Evolutionary conservation across 768 basidiomycete species (phyloP).

Genomic region (Pisolithus albus): DNA sequence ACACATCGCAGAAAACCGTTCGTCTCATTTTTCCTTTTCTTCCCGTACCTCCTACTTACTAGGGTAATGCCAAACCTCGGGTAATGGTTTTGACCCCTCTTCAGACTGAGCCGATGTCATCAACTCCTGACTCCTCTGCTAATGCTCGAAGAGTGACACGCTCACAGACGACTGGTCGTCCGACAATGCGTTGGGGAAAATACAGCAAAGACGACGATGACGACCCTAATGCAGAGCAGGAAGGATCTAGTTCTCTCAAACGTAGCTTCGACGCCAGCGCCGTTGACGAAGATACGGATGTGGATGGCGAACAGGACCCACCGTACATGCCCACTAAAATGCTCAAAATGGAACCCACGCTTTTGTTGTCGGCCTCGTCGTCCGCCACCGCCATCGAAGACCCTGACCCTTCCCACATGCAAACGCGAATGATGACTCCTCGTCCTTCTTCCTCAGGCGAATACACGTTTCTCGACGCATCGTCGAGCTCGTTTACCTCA

Average conservation of each 20-base stretch:
- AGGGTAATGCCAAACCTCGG: constrained; percentile 24
- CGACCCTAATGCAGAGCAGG: constrained; percentile 19
- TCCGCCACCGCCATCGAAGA: constrained; percentile 26
- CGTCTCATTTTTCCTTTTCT: constrained; percentile 23
- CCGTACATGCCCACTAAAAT: constrained; percentile 20
- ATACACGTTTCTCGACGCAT: constrained; percentile 30
- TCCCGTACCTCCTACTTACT: constrained; percentile 22
- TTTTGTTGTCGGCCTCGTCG: constrained; percentile 22
- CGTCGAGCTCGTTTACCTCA: constrained; percentile 30
- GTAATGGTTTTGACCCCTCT: constrained; percentile 15
- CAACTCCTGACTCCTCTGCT: constrained; percentile 22
- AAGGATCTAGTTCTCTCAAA: constrained; percentile 22
- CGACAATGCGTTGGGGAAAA: constrained; percentile 30
- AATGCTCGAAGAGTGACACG: constrained; percentile 24
- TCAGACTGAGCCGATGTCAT: constrained; percentile 15
- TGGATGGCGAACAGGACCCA: constrained; percentile 20
- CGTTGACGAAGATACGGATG: constrained; percentile 29
- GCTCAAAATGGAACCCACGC: constrained; percentile 20
- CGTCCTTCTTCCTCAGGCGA: constrained; percentile 26
- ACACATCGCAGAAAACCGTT: constrained; percentile 24
- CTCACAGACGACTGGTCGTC: constrained; percentile 30
- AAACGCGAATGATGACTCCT: constrained; percentile 5
- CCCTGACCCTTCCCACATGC: constrained; percentile 5
- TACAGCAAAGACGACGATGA: constrained; percentile 26
- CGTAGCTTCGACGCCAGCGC: constrained; percentile 30